Evolutionary conservation across 306 rosid genomes (phyloP).

Genomic region (Medicago lupulina): DNA sequence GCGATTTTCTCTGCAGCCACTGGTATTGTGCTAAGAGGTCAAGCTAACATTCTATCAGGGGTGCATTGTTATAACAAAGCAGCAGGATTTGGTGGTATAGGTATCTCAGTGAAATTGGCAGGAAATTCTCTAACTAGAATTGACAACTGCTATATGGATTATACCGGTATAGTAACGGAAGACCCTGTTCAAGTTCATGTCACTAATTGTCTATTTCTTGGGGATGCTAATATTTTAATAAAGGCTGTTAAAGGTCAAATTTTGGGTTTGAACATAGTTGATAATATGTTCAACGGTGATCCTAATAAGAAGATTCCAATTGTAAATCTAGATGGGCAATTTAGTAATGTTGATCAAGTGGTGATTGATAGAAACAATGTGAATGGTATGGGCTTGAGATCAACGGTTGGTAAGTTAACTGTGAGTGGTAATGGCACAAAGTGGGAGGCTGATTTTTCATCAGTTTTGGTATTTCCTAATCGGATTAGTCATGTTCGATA

Average conservation of each 20-base stretch:
- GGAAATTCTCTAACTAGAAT: conserved; percentile 69
- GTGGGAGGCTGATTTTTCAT: conserved; percentile 71
- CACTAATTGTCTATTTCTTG: conserved; percentile 69
- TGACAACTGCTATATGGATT: conserved; percentile 72
- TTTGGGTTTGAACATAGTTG: conserved; percentile 62
- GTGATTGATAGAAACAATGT: conserved; percentile 70
- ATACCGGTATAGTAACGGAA: conserved; percentile 67
- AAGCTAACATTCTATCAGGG: conserved; percentile 69
- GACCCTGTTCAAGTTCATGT: conserved; percentile 82
- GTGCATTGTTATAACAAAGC: conserved; percentile 78
- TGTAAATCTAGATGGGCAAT: conserved; percentile 60
- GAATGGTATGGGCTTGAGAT: conserved; percentile 62
- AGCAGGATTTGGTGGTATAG: conserved; percentile 64
- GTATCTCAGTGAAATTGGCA: conserved; percentile 62
- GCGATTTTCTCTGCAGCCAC: conserved; percentile 62
- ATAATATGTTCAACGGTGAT: conserved; percentile 65
- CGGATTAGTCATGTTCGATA: conserved; percentile 59
- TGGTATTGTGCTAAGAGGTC: conserved; percentile 68
- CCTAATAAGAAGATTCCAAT: conserved; percentile 55
- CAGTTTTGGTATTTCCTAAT: conserved; percentile 58
- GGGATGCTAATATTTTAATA: conserved; percentile 63
- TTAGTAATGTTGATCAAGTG: conserved; percentile 61
- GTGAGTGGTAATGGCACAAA: conserved; percentile 55
- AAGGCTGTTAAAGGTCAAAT: conserved; percentile 61
- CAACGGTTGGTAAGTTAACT: conserved; percentile 60